Base-by-base conservation (phyloP, 495 filamentous ascomycete genomes). In the Talaromyces ruber region DNA sequence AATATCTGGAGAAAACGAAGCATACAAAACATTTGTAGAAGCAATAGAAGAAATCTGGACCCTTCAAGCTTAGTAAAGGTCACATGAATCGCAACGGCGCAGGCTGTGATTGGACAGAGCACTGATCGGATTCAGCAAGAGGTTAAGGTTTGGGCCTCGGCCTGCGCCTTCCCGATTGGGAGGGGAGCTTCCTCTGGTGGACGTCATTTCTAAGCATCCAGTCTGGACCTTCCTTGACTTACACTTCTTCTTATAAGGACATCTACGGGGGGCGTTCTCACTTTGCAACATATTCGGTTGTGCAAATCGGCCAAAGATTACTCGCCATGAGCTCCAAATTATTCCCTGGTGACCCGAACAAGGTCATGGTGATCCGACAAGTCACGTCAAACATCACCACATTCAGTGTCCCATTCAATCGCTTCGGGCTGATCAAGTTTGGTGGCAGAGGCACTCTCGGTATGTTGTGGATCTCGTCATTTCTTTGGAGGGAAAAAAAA, bases 361-460 rank as follows among this genome's bases (percentile, higher is more conserved):
- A 88, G 63, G 83, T 90, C 51, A 94, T 96, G 87, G 89, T 96
- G 14, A 91, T 97, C 65, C 91, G 94, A 61, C 77, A 88, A 64
- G 75, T 97, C 63, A 88, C 86, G 3, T 88, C 91, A 1, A 84
- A 88, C 60, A 84, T 98, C 65, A 83, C 88, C 28, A 97, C 89
- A 25, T 81, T 92, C 70, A 94, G 90, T 8, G 77, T 89, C 2
- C 94, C 94, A 18, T 98, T 98, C 74, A 71, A 83, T 53, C 88
- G 94, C 14, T 91, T 92, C 67, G 92, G 92, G 47, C 76, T 72
- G 51, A 70, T 96, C 60, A 92, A 90, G 59, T 81, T 98, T 67
- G 94, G 94, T 50, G 92, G 90, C 39, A 81, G 94, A 66, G 92
- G 88, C 61, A 97, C 94, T 12, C 77, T 96, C 62, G 88, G 92